A percentile compares a stretch with the other conserved stretches of the same genome.
Conservation (phyloP, 441 rosid genomes). For the Pelargonium fulgidum region DNA sequence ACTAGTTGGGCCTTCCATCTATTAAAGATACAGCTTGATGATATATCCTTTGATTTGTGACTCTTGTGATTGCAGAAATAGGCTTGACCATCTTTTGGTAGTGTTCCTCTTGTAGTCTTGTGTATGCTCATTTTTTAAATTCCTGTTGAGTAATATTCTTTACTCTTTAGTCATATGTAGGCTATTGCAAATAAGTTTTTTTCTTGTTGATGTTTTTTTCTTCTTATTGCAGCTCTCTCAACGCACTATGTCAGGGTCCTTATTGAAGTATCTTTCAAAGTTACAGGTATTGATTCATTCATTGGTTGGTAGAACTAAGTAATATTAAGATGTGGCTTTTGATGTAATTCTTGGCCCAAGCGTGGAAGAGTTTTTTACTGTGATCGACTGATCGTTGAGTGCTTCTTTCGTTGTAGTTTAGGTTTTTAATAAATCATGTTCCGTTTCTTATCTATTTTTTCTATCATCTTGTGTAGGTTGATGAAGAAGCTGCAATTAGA, state of each 20-base stretch:
- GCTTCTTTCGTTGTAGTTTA: constrained; percentile 4
- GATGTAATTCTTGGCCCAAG: background rate
- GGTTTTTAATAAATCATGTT: constrained; percentile 8
- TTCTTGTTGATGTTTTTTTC: constrained; percentile 18
- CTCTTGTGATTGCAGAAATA: constrained; percentile 4
- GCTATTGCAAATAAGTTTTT: constrained; percentile 15
- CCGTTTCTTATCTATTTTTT: constrained; percentile 7
- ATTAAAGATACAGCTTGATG: constrained; percentile 1
- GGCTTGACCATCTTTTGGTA: background rate
- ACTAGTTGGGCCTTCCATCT: no score
- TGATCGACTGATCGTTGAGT: background rate
- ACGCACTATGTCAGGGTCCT: constrained; percentile 84
- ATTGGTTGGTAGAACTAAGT: constrained; percentile 14
- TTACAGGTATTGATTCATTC: constrained; percentile 56
- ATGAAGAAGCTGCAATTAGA: constrained; percentile 98
- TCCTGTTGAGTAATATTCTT: background rate
- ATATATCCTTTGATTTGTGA: background rate
- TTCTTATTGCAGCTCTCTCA: constrained; percentile 82
- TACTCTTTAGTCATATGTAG: background rate
- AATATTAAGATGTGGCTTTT: background rate
- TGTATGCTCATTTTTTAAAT: background rate
- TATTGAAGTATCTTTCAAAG: constrained; percentile 91
- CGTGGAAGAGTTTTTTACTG: background rate
- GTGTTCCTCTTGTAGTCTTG: constrained; percentile 4
- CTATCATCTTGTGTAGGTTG: constrained; percentile 51